These are phyloP conservation scores for Magnaporthiopsis poae DNA, from an alignment of 2,329 filamentous ascomycete species.

Conservation along the genomic window DNA sequence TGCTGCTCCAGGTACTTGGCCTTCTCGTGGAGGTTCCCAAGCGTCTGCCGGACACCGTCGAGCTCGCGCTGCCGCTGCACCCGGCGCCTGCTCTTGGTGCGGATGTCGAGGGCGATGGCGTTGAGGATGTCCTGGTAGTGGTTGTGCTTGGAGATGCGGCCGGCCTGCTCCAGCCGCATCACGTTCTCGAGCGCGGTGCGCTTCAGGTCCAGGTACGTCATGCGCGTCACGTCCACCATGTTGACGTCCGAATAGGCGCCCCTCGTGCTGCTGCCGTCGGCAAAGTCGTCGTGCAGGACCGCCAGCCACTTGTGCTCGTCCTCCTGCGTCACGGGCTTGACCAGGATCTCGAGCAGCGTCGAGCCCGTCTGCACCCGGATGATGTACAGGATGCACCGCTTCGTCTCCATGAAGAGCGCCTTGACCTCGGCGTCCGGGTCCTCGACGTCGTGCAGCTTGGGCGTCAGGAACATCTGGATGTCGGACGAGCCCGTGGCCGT, in stretches of 20 bases:
- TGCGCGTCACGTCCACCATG: constrained; percentile 77
- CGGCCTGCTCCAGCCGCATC: constrained; percentile 74
- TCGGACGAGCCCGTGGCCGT: constrained; percentile 75
- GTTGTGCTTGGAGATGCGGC: constrained; percentile 81
- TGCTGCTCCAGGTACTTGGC: constrained; percentile 88
- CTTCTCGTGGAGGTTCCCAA: constrained; percentile 71
- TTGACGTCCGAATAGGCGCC: constrained; percentile 86
- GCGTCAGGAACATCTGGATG: constrained; percentile 81
- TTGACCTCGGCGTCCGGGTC: constrained; percentile 91
- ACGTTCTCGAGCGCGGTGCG: constrained; percentile 89
- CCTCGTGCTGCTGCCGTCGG: constrained; percentile 55
- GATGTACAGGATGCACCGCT: constrained; percentile 92
- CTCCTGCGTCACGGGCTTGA: constrained; percentile 76
- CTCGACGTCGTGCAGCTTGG: constrained; percentile 79
- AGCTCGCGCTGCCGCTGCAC: constrained; percentile 86
- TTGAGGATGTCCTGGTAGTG: constrained; percentile 97
- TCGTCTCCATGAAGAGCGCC: constrained; percentile 93
- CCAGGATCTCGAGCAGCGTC: constrained; percentile 89
- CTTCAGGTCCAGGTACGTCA: constrained; percentile 88
- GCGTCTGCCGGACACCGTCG: constrained; percentile 68
- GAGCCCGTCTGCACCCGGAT: constrained; percentile 87
- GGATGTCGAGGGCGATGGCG: constrained; percentile 89
- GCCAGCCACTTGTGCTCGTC: constrained; percentile 82
- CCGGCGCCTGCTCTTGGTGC: constrained; percentile 86
- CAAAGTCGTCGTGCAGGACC: constrained; percentile 73